These are phyloP conservation scores for Aspergillus udagawae DNA, from an alignment of 2,329 filamentous ascomycete species.

Conservation along the genomic window DNA sequence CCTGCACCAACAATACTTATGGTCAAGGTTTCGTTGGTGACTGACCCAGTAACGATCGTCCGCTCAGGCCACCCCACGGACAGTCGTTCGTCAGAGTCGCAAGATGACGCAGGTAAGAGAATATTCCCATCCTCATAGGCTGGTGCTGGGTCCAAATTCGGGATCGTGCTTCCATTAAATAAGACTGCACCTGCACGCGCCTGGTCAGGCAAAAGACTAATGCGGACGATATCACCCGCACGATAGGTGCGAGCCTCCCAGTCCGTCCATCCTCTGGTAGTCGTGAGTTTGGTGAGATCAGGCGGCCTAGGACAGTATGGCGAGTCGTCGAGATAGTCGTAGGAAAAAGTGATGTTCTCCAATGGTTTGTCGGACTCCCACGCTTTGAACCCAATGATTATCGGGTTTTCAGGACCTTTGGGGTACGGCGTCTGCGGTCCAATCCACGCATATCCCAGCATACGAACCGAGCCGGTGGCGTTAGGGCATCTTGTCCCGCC, in stretches of 20 bases:
- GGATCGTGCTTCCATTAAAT: neutral
- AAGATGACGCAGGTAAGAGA: neutral
- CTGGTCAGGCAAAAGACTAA: neutral
- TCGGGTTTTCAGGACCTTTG: neutral
- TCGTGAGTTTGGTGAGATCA: neutral
- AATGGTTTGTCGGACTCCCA: constrained; percentile 1
- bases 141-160: neutral
- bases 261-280: neutral
- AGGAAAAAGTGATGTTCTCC: neutral
- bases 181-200: neutral
- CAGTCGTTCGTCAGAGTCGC: neutral
- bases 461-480: neutral
- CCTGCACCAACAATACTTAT: neutral
- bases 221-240: neutral
- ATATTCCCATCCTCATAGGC: neutral
- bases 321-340: neutral
- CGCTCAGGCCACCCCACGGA: too few relatives aligned
- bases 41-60: neutral
- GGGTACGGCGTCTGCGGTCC: constrained; percentile 2
- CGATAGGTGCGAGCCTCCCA: neutral
- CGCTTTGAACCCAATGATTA: constrained; percentile 3
- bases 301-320: neutral
- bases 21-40: neutral
- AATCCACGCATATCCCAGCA: constrained; percentile 4
- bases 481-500: neutral